phyloP scores from a whole-genome alignment of 225 moss, liverwort and hornwort species.

The Bryum argenteum region DNA sequence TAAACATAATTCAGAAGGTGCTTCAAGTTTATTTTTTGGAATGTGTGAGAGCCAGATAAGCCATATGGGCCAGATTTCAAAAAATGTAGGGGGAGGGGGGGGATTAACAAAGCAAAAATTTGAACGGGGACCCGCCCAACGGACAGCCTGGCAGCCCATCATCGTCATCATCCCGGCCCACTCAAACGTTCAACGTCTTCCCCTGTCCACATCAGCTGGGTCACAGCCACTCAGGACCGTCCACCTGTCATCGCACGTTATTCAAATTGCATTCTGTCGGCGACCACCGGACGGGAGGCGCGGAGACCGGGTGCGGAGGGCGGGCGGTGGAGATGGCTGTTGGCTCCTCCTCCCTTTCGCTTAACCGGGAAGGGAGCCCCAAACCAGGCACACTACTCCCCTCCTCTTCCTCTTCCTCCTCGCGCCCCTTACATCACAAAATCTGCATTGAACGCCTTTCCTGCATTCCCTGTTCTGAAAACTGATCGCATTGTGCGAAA shows the following conservation, averaged over 20 bases:
- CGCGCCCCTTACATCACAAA: not conserved
- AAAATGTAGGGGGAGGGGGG: slow-evolving; percentile 7
- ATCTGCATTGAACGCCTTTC: not conserved
- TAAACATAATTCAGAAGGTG: too few species aligned
- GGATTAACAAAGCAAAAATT: slow-evolving; percentile 5
- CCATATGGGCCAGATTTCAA: not conserved
- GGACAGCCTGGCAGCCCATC: slow-evolving; percentile 36
- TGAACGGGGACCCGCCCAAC: slow-evolving; percentile 14
- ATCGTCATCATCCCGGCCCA: slow-evolving; percentile 18
- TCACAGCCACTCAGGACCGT: not conserved
- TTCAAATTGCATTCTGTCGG: too few species aligned
- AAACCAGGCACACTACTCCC: not conserved
- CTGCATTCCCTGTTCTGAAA: not conserved
- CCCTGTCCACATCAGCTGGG: not conserved
- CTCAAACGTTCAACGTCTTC: slow-evolving; percentile 22
- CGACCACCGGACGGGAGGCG: slow-evolving; percentile 28
- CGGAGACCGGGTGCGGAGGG: slow-evolving; percentile 30
- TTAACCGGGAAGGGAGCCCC: slow-evolving; percentile 2
- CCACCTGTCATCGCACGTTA: not conserved
- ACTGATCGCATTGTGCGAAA: not conserved
- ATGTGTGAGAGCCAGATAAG: too few species aligned
- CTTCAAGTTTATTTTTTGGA: too few species aligned
- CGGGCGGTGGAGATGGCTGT: slow-evolving; percentile 50
- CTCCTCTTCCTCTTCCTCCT: not conserved
- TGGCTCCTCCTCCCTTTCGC: slow-evolving; percentile 25